Evolutionary conservation across 1,284 basidiomycete species (phyloP), one percentile per base, ranked within the genome.

Genomic region (Leccinum solheimii): DNA sequence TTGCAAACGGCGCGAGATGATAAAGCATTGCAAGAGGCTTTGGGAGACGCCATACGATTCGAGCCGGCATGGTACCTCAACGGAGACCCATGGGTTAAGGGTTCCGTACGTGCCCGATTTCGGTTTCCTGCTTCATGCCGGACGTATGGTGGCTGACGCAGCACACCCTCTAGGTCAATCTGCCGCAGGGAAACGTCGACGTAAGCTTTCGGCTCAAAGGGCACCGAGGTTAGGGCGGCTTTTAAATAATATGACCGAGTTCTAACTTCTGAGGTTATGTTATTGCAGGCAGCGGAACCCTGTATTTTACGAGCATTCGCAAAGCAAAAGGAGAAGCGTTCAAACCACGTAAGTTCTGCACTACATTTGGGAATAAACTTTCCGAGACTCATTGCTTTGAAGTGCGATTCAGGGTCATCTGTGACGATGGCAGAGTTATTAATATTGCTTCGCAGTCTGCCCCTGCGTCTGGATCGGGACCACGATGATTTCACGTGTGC

Each of bases 241-340:
- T 36, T 34, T 13, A 10, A 9, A 16, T 9, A 5, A 26, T 16
- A 26, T 16, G 23, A 14, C 16, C 51, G 43, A 26, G 21, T 56
- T 36, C 23, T 23, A 23, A 23, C 23, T 23, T 23, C 10, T 32
- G 34, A 27, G 45, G 52, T 16, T 10, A 5, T 23, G 52, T 16
- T 10, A 5, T 23, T 38, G 1, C 36, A 91, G 88, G 83, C 19
- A 79, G 85, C 14, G 90, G 90, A 6, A 92, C 88, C 7, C 72
- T 92, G 0, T 92, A 92, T 69, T 92, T 92, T 72, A 92, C 90
- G 6, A 91, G 88, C 70, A 87, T 91, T 62, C 81, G 90, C 52
- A 87, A 84, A 76, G 85, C 82, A n/a, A 92, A 91, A 69, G 90
- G 90, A 5, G 77, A 83, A 50, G 81, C 83, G 1, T 92, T 90